Evolutionary conservation across 192 early-diverging fungal species (phyloP), one percentile per base, ranked within the genome.

Genomic region (Umbelopsis isabellina): DNA sequence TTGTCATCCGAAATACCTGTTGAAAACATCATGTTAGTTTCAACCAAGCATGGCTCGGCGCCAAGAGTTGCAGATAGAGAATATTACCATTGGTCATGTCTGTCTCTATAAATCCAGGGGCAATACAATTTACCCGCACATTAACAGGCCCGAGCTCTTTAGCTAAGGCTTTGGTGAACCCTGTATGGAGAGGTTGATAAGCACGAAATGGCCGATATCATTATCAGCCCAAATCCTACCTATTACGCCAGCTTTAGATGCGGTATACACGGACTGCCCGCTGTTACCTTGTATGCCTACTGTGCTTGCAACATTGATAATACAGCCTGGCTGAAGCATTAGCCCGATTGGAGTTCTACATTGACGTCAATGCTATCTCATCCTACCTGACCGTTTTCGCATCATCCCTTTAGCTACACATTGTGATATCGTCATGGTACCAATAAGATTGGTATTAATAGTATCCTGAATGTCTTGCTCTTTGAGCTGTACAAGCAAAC

Each of bases 51-150:
- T 22, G 23, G 1, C 15, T 46, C 16, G 22, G 10, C 18, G 15
- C 20, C 15, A 12, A 20, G 8, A 47, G 0, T 47, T 4, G 16
- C 13, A n/a, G 16, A 22, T n/a, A 23, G 37, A 41, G 6, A 41
- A 23, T 44, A 70, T 70, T 82, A 90, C 85, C 79, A 21, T 78
- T 55, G 15, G 87, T 93, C 90, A 94, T 92, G 48, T 93, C 86
- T 1, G 95, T 96, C 8, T 87, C 87, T 47, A 95, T 92, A 72
- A 90, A 96, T 46, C 95, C 95, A 45, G 95, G 95, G 11, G 93
- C 90, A 75, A 97, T 86, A 6, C 85, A 84, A 82, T 94, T 95
- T 9, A 92, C 94, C 21, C 92, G 78, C 15, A 97, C 83, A 15
- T 86, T 84, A 1, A 80, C 74, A 13, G 87, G 84, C 1, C 89